These are phyloP conservation scores for Verticillium klebahnii DNA, from an alignment of 2,329 filamentous ascomycete genomes.

Conservation along the genomic window DNA sequence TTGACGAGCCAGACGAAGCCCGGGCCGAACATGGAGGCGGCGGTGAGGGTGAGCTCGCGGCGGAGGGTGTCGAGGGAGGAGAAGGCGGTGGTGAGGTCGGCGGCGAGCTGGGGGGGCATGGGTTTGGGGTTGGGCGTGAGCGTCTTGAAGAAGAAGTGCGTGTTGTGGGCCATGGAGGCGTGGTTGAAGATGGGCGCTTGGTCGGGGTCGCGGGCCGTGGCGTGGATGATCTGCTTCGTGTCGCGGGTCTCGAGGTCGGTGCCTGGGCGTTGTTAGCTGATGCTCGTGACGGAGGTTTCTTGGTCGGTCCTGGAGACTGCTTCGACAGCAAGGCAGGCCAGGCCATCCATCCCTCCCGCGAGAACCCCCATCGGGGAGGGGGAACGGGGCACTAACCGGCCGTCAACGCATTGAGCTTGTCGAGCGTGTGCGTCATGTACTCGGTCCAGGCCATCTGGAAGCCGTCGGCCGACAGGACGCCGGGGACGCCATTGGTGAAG, in stretches of 20 bases:
- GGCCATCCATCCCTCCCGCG: not conserved
- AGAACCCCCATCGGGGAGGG: not conserved
- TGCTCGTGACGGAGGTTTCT: not conserved
- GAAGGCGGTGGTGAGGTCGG: conserved; percentile 65
- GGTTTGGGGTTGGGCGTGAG: conserved; percentile 35
- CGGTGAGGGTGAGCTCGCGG: conserved; percentile 74
- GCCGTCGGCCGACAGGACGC: conserved; percentile 63
- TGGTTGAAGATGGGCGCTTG: conserved; percentile 86
- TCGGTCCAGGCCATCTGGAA: conserved; percentile 77
- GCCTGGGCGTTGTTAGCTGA: conserved; percentile 37
- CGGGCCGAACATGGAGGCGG: conserved; percentile 89
- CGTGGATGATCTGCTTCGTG: conserved; percentile 64
- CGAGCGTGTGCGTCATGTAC: conserved; percentile 70
- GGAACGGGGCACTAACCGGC: conserved; percentile 51
- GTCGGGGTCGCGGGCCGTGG: conserved; percentile 72
- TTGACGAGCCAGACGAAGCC: conserved; percentile 95
- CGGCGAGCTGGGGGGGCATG: conserved; percentile 53
- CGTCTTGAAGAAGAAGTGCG: conserved; percentile 71
- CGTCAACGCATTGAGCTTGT: conserved; percentile 71
- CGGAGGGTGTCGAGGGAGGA: conserved; percentile 78
- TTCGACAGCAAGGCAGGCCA: not conserved
- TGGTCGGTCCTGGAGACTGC: not conserved
- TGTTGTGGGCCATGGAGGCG: conserved; percentile 95
- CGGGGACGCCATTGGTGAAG: conserved; percentile 54
- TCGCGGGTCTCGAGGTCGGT: conserved; percentile 58